Evolutionary conservation across 768 basidiomycete species (phyloP), one percentile per base, ranked within the genome.

Genomic region (Myochromella boudieri): DNA sequence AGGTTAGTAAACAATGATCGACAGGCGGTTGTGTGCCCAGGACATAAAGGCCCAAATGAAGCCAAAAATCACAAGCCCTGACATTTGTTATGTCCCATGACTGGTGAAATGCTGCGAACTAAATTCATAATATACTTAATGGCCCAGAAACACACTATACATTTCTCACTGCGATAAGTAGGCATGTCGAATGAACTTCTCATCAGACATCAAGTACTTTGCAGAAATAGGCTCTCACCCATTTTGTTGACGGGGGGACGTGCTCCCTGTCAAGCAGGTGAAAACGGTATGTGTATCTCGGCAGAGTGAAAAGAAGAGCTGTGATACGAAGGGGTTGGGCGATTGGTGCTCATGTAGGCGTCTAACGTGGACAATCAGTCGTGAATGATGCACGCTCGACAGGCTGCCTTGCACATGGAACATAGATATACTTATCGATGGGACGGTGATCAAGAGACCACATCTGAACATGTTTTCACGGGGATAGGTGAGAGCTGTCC

Each of bases 151-250:
- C n/a, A n/a, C n/a, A n/a, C n/a, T n/a, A n/a, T n/a, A n/a, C n/a
- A n/a, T n/a, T n/a, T n/a, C n/a, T n/a, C n/a, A n/a, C n/a, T n/a
- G n/a, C n/a, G n/a, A n/a, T n/a, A n/a, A n/a, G n/a, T n/a, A n/a
- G n/a, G n/a, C n/a, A n/a, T n/a, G n/a, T n/a, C n/a, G n/a, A n/a
- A 31, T 7, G 12, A 6, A 21, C 24, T 38, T 49, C 44, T 45
- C 43, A 53, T 53, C 44, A 53, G 36, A 43, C 22, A 18, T 49
- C 33, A 48, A 25, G 21, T 21, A 34, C 8, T 21, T 48, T 53
- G 10, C 27, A 25, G 15, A 49, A 32, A 25, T 33, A 8, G 24
- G 45, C 25, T 49, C 47, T 39, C 44, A 53, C 47, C 43, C 22
- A 11, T 24, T 10, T 24, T 28, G 26, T 37, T 37, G 32, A 29